phyloP scores from a whole-genome alignment of 2,329 filamentous ascomycete species.

The Hymenoscyphus linearis region DNA sequence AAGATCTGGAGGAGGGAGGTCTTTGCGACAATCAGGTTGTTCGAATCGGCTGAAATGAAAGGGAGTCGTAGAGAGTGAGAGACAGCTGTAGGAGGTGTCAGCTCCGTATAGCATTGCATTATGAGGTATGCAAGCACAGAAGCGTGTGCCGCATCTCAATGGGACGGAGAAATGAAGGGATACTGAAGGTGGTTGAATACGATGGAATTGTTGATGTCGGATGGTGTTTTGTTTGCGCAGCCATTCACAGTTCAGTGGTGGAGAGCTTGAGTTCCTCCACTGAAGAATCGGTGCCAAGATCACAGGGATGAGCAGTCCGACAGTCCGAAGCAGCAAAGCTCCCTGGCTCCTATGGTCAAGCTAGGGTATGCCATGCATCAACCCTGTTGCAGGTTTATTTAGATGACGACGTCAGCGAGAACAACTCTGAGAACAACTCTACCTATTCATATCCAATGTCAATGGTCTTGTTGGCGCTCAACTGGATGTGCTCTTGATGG shows the following conservation, averaged over 20 bases:
- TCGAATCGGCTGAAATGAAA: constrained; percentile 68
- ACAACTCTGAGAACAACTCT: neutral
- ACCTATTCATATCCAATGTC: too few species aligned
- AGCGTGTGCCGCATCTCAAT: constrained; percentile 13
- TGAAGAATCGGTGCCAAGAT: neutral
- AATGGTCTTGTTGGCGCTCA: neutral
- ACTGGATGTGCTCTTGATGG: too few species aligned
- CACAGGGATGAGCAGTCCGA: neutral
- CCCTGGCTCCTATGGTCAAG: neutral
- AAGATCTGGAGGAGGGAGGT: constrained; percentile 93
- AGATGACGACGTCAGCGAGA: constrained; percentile 15
- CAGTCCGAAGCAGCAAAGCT: too few species aligned
- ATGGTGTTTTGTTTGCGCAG: neutral
- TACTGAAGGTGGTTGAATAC: neutral
- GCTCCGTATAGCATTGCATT: constrained; percentile 98
- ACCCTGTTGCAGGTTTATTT: constrained; percentile 9
- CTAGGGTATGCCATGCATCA: too few species aligned
- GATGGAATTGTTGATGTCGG: neutral
- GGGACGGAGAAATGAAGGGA: neutral
- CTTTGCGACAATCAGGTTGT: constrained; percentile 86
- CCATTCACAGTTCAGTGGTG: neutral
- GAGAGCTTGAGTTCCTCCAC: too few species aligned
- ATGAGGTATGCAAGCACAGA: constrained; percentile 15
- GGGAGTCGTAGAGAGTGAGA: constrained; percentile 78
- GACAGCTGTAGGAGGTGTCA: constrained; percentile 90